These are phyloP conservation scores for Plasmodium malariae DNA, from an alignment of 169 alveolate genomes.

Conservation along the genomic window DNA sequence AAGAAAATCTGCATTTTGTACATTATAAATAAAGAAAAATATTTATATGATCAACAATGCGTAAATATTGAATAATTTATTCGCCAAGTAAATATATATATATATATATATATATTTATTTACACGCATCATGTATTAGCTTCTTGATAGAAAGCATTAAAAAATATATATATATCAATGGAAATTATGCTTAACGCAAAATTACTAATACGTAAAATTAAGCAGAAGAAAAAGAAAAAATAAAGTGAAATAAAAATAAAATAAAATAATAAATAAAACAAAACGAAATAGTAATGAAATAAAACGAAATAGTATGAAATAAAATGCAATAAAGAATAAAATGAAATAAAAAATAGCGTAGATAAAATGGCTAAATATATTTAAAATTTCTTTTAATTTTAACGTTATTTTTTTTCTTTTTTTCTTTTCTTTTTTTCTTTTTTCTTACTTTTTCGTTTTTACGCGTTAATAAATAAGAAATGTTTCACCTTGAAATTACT, in stretches of 20 bases:
- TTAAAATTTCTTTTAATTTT: slow-evolving; percentile 17
- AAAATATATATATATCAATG: neutral
- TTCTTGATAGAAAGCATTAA: neutral
- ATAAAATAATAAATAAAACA: too few relatives aligned
- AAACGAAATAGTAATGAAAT: too few relatives aligned
- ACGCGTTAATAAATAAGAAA: neutral
- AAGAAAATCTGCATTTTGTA: neutral
- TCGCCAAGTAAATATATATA: neutral
- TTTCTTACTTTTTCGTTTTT: neutral
- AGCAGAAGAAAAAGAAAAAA: neutral
- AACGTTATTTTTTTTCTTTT: neutral
- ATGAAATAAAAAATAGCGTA: neutral
- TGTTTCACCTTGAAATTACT: neutral
- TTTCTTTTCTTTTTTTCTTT: neutral
- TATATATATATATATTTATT: too few relatives aligned
- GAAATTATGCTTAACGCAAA: slow-evolving; percentile 25
- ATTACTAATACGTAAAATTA: slow-evolving; percentile 2
- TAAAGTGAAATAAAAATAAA: too few relatives aligned
- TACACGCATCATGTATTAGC: too few relatives aligned
- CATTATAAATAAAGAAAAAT: neutral
- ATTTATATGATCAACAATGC: neutral
- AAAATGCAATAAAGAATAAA: too few relatives aligned
- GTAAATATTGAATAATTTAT: neutral
- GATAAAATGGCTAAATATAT: neutral
- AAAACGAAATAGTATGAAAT: too few relatives aligned